Evolutionary conservation across 1,139 yeast species (phyloP).

Genomic region (Pichia sp.): DNA sequence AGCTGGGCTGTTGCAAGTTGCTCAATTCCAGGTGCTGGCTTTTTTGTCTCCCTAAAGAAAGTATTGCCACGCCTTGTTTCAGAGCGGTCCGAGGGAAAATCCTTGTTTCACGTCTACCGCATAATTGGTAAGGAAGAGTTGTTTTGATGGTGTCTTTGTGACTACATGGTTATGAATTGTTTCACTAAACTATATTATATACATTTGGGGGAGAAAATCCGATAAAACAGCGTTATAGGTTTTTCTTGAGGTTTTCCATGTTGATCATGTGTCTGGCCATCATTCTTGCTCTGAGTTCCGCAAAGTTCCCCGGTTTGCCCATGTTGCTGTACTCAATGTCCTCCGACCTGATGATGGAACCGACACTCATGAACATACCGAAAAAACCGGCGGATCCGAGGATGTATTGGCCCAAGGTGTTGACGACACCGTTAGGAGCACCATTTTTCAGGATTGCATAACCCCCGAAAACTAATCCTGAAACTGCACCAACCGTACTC

Average conservation of each 20-base stretch:
- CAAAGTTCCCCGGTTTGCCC: constrained; percentile 26
- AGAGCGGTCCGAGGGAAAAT: background rate
- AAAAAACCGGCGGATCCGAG: constrained; percentile 96
- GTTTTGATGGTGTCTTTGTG: background rate
- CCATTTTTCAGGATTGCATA: constrained; percentile 88
- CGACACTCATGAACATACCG: constrained; percentile 93
- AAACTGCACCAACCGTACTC: constrained; percentile 91
- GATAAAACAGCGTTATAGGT: constrained; percentile 6
- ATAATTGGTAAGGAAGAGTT: too few species aligned
- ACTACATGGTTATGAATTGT: background rate
- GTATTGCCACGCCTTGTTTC: background rate
- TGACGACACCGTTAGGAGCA: constrained; percentile 97
- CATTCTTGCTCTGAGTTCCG: constrained; percentile 32
- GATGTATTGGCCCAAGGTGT: constrained; percentile 94
- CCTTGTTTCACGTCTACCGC: background rate
- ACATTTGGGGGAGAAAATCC: background rate
- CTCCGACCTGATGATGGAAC: constrained; percentile 88
- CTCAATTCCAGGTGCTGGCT: too few species aligned
- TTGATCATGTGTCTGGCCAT: constrained; percentile 33
- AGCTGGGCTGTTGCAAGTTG: background rate
- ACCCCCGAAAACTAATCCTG: constrained; percentile 92
- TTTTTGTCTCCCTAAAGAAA: background rate
- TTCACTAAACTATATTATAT: background rate
- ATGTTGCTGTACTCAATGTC: constrained; percentile 19
- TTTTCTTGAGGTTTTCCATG: constrained; percentile 27